Evolutionary conservation across 345 rosid species (phyloP).

Genomic region (Dimocarpus longan): DNA sequence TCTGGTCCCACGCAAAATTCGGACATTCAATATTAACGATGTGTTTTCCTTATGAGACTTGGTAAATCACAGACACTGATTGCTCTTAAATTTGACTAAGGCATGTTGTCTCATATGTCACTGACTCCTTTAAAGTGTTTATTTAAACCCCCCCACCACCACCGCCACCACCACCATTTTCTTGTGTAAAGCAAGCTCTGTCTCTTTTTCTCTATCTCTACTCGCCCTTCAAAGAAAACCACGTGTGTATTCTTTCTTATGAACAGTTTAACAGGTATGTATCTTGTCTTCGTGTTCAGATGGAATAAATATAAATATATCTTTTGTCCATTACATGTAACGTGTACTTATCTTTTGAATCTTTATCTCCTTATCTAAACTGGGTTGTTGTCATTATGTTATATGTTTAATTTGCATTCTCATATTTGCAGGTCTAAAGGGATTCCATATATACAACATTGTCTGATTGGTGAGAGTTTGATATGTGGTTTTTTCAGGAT

Average conservation of each 20-base stretch:
- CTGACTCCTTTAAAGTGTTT: neutral
- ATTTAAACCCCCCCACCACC: conserved; percentile 6
- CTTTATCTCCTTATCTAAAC: conserved; percentile 10
- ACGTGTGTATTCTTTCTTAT: conserved; percentile 23
- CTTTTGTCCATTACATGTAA: neutral
- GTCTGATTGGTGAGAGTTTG: neutral
- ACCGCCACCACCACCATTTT: neutral
- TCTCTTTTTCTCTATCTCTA: neutral
- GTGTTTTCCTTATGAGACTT: neutral
- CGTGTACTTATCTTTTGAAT: neutral
- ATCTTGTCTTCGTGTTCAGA: neutral
- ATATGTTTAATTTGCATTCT: neutral
- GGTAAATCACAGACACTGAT: neutral
- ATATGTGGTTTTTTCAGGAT: conserved; percentile 8
- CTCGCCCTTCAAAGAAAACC: neutral
- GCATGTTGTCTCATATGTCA: neutral
- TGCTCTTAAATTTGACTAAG: neutral
- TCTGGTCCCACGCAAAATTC: neutral
- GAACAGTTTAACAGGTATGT: neutral
- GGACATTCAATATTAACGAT: neutral
- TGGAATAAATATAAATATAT: neutral
- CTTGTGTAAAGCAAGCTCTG: neutral
- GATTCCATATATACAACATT: neutral
- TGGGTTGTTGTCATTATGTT: conserved; percentile 21
- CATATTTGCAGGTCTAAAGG: conserved; percentile 15